These are phyloP conservation scores for Magnolia officinalis DNA, from an alignment of 164 flowering plant genomes.

Conservation along the genomic window DNA sequence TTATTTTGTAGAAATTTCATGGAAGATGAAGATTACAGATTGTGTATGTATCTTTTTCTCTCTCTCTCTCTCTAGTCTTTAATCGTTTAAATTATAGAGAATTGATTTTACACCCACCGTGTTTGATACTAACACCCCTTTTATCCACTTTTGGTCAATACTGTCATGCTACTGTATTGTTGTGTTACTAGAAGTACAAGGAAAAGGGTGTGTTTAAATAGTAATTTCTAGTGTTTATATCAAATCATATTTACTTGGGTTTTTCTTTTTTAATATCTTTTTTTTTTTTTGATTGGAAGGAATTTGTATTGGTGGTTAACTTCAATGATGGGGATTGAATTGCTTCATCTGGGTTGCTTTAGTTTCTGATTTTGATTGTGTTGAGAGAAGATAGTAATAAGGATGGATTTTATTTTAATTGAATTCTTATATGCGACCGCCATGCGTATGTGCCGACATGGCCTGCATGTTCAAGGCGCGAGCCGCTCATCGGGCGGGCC, in stretches of 20 bases:
- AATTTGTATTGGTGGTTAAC: neutral
- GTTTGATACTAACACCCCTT: neutral
- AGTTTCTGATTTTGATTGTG: neutral
- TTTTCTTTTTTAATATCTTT: neutral
- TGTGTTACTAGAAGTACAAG: neutral
- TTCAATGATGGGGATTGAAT: neutral
- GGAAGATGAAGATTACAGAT: slow-evolving; percentile 16
- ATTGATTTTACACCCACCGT: neutral
- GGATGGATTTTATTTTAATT: too few relatives aligned
- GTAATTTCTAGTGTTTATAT: neutral
- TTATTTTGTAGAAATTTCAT: neutral
- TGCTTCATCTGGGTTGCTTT: neutral
- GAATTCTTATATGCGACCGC: too few relatives aligned
- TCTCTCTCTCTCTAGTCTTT: neutral
- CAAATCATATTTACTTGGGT: neutral
- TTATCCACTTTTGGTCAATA: neutral
- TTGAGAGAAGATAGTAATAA: neutral
- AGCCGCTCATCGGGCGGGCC: neutral
- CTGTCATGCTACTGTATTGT: neutral
- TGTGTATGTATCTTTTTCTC: slow-evolving; percentile 12
- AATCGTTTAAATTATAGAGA: neutral
- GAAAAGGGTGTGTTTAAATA: neutral
- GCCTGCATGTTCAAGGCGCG: too few relatives aligned
- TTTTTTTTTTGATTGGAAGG: neutral
- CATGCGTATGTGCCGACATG: too few relatives aligned